Percentiles rank a stretch among this genome's conserved stretches.
Conservation (phyloP, 768 basidiomycete genomes). For the Amanita rubescens region DNA sequence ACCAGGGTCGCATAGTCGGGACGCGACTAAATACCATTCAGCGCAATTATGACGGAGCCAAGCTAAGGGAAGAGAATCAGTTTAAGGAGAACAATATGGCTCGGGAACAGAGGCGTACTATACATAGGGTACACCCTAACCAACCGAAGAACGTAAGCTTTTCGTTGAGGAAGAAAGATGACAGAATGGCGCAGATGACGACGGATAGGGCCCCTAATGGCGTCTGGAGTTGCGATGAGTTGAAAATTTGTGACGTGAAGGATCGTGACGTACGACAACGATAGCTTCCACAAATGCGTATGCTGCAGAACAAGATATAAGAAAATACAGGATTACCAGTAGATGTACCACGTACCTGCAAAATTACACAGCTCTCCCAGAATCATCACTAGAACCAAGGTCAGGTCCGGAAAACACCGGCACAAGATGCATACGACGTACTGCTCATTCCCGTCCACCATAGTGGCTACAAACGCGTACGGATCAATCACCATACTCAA, state of each 20-base stretch:
- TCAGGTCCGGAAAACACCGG: slow-evolving; percentile 6
- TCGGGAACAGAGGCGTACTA: slow-evolving; percentile 43
- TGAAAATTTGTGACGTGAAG: background rate
- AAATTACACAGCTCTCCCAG: slow-evolving; percentile 85
- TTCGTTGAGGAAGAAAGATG: slow-evolving; percentile 90
- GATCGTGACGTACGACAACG: slow-evolving; percentile 62
- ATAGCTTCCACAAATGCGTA: slow-evolving; percentile 91
- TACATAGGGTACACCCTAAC: slow-evolving; percentile 89
- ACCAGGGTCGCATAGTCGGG: slow-evolving; percentile 17
- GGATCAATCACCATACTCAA: slow-evolving; percentile 10
- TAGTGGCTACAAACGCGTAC: slow-evolving; percentile 42
- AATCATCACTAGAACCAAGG: slow-evolving; percentile 69
- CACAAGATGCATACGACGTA: slow-evolving; percentile 23
- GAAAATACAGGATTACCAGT: slow-evolving; percentile 12
- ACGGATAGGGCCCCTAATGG: slow-evolving; percentile 95
- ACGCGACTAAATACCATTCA: slow-evolving; percentile 53
- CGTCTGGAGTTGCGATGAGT: slow-evolving; percentile 40
- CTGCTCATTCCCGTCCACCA: slow-evolving; percentile 96
- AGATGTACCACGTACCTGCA: slow-evolving; percentile 47
- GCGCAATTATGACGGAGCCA: slow-evolving; percentile 82
- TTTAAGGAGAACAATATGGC: background rate
- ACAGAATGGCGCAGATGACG: slow-evolving; percentile 89
- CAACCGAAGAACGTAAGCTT: slow-evolving; percentile 94
- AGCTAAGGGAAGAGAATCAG: slow-evolving; percentile 35
- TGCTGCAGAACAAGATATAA: slow-evolving; percentile 28